Evolutionary conservation across 1,139 yeast genomes (phyloP).

Genomic region (Kodamaea alishanica): DNA sequence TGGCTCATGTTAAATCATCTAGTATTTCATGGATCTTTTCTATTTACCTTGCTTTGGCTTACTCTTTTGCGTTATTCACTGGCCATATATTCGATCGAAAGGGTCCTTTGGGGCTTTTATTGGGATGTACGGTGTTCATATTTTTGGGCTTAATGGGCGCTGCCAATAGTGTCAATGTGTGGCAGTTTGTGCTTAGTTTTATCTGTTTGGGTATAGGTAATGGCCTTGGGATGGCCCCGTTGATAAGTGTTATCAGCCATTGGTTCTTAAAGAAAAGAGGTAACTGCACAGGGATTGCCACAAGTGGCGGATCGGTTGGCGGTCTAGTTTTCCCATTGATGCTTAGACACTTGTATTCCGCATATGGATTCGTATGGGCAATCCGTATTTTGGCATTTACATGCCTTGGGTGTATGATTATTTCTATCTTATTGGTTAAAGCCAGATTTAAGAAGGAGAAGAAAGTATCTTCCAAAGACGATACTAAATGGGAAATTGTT

Average conservation of each 20-base stretch:
- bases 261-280: slow-evolving; percentile 58
- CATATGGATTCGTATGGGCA: slow-evolving; percentile 61
- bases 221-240: slow-evolving; percentile 55
- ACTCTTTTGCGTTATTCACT: slow-evolving; percentile 54
- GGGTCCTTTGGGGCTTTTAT: slow-evolving; percentile 49
- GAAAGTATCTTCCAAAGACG: not conserved
- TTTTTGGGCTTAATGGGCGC: slow-evolving; percentile 50
- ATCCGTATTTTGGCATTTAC: slow-evolving; percentile 54
- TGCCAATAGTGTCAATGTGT: slow-evolving; percentile 49
- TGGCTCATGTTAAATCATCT: slow-evolving; percentile 37
- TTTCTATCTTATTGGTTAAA: slow-evolving; percentile 39
- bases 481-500: slow-evolving; percentile 3
- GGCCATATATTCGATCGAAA: slow-evolving; percentile 60
- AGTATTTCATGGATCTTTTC: slow-evolving; percentile 64
- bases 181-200: slow-evolving; percentile 59
- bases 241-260: slow-evolving; percentile 57
- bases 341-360: slow-evolving; percentile 43
- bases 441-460: slow-evolving; percentile 27
- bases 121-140: slow-evolving; percentile 44
- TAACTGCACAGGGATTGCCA: slow-evolving; percentile 53
- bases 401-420: slow-evolving; percentile 35
- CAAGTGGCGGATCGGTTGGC: slow-evolving; percentile 62
- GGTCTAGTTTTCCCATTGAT: slow-evolving; percentile 58
- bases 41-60: slow-evolving; percentile 51
- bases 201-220: slow-evolving; percentile 56